phyloP scores from a whole-genome alignment of 108 stramenopile species.

The Pseudonitzschia delicatissima region DNA sequence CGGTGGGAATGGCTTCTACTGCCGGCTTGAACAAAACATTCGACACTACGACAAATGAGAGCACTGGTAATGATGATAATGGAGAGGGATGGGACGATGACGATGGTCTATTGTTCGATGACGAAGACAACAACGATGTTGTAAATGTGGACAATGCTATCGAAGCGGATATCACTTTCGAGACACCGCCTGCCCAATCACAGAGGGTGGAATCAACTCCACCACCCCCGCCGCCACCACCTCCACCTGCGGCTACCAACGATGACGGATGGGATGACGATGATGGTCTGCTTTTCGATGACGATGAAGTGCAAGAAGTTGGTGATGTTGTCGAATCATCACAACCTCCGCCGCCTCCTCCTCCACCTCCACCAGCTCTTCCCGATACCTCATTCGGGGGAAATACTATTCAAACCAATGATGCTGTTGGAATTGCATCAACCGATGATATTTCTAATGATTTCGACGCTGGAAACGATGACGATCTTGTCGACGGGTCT shows the following conservation, averaged over 20 bases:
- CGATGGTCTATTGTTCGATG: neutral
- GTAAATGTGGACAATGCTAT: neutral
- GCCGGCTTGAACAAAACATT: neutral
- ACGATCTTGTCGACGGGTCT: neutral
- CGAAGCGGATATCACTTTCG: neutral
- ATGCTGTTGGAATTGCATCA: neutral
- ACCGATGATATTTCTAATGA: constrained; percentile 10
- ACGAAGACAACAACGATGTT: neutral
- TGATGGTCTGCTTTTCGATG: too few species aligned
- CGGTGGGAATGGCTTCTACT: neutral
- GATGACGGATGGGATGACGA: constrained; percentile 18
- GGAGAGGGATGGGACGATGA: constrained; percentile 7
- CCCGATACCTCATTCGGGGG: neutral
- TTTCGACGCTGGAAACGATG: neutral
- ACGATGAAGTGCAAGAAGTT: constrained; percentile 4
- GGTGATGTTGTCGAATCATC: neutral
- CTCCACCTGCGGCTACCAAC: neutral
- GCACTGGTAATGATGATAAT: neutral
- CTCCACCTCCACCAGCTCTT: constrained; percentile 22
- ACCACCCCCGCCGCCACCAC: constrained; percentile 8
- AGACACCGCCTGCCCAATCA: constrained; percentile 5
- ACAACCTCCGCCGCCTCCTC: constrained; percentile 5
- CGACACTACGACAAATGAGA: neutral
- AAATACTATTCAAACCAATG: neutral
- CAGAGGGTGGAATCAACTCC: neutral